Percentiles rank a stretch among this genome's conserved stretches.
phyloP scores from a whole-genome alignment of 176 grass and related monocot genomes.

The Oryza coarctata region DNA sequence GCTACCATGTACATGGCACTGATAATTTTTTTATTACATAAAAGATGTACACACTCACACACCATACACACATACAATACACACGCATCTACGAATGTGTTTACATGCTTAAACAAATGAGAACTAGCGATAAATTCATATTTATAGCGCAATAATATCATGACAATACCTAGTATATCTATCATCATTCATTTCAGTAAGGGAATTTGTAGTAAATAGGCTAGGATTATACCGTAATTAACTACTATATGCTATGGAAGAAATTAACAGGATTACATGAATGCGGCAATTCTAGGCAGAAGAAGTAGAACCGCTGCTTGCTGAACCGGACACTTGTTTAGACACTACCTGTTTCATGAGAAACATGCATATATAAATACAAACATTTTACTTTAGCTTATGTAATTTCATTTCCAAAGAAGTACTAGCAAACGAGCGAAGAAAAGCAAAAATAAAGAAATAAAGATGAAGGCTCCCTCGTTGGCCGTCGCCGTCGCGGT shows the following conservation, averaged over 20 bases:
- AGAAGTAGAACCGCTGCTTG: background rate
- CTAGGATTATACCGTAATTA: background rate
- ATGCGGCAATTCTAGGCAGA: background rate
- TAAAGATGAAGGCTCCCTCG: background rate
- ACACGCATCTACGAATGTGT: too few relatives aligned
- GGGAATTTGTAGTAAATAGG: background rate
- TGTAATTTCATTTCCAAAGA: background rate
- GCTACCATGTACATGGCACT: too few relatives aligned
- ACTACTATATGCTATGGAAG: background rate
- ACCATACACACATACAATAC: too few relatives aligned
- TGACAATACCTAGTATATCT: too few relatives aligned
- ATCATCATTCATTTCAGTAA: background rate
- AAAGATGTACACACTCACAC: too few relatives aligned
- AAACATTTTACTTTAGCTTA: too few relatives aligned
- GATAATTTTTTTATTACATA: too few relatives aligned
- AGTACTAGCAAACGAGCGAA: background rate
- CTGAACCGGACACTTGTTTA: conserved; percentile 44
- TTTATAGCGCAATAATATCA: too few relatives aligned
- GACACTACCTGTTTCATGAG: conserved; percentile 24
- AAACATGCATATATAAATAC: background rate
- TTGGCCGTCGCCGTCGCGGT: background rate
- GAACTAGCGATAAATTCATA: too few relatives aligned
- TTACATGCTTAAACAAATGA: too few relatives aligned
- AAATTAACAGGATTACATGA: background rate
- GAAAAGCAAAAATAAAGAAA: background rate